phyloP scores from a whole-genome alignment of 371 early-diverging fungal species.

The Massospora cicadina region DNA sequence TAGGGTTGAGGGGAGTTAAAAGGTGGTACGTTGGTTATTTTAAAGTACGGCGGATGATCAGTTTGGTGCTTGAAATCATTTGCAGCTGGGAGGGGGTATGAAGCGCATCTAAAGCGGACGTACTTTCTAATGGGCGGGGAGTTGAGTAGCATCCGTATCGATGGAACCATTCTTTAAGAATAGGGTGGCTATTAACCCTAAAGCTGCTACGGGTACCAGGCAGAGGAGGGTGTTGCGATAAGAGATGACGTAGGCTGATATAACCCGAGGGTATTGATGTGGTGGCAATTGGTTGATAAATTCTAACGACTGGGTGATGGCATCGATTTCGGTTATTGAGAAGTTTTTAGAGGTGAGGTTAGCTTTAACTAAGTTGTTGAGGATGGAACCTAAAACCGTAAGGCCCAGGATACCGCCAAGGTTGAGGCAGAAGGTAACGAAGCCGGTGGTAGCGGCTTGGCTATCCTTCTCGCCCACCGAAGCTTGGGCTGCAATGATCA shows the following conservation, averaged over 20 bases:
- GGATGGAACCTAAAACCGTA: slow-evolving; percentile 31
- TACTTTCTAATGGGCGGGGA: no score
- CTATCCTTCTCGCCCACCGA: background rate
- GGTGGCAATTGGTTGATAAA: background rate
- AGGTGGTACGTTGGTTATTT: no score
- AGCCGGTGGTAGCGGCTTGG: slow-evolving; percentile 39
- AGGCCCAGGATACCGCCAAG: slow-evolving; percentile 53
- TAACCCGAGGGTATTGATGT: background rate
- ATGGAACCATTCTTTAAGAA: background rate
- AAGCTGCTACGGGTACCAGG: background rate
- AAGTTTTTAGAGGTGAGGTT: background rate
- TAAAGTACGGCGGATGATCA: no score
- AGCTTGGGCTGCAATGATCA: background rate
- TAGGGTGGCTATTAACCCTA: background rate
- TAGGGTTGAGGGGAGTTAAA: no score
- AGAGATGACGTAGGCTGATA: background rate
- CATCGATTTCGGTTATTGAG: background rate
- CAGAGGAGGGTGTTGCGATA: background rate
- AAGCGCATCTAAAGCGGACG: no score
- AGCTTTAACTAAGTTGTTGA: slow-evolving; percentile 22
- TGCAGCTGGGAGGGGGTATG: no score
- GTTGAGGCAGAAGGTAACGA: slow-evolving; percentile 37
- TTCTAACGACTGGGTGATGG: background rate
- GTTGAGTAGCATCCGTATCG: no score
- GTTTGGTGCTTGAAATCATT: no score